Evolutionary conservation across 768 basidiomycete species (phyloP).

Genomic region (Boletus vermiculosoides): DNA sequence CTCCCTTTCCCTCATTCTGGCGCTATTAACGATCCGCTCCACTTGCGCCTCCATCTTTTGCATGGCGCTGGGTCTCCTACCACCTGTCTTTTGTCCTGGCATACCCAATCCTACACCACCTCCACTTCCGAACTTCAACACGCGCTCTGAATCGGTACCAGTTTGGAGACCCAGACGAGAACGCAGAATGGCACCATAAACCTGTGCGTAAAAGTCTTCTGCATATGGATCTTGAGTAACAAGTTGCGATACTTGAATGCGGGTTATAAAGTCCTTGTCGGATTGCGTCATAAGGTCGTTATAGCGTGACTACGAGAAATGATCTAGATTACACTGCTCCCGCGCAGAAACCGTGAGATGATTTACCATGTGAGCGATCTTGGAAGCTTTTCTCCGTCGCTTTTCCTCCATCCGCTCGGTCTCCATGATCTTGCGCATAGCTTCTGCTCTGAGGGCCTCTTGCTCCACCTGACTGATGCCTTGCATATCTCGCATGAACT

Average conservation of each 20-base stretch:
- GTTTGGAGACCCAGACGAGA: constrained; percentile 69
- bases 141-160: constrained; percentile 63
- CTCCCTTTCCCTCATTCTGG: constrained; percentile 82
- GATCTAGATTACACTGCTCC: not conserved
- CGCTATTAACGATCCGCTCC: constrained; percentile 92
- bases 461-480: constrained; percentile 59
- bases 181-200: constrained; percentile 82
- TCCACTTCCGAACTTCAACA: constrained; percentile 85
- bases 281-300: constrained; percentile 97
- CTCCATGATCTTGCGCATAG: constrained; percentile 87
- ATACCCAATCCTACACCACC: constrained; percentile 75
- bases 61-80: constrained; percentile 80
- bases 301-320: constrained; percentile 65
- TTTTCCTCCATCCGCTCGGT: constrained; percentile 88
- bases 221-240: constrained; percentile 97
- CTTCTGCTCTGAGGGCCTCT: constrained; percentile 71
- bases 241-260: constrained; percentile 97
- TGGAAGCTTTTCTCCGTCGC: constrained; percentile 74
- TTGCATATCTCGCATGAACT: constrained; percentile 64
- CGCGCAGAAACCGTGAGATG: not conserved
- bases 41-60: constrained; percentile 94
- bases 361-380: constrained; percentile 85
- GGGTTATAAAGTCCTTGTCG: constrained; percentile 99
- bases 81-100: constrained; percentile 49
- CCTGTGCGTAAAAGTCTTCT: constrained; percentile 98